A percentile compares a stretch with the other conserved stretches of the same genome.
Evolutionary conservation across 2,329 filamentous ascomycete species (phyloP).

Genomic region (Thyridium curvatum): DNA sequence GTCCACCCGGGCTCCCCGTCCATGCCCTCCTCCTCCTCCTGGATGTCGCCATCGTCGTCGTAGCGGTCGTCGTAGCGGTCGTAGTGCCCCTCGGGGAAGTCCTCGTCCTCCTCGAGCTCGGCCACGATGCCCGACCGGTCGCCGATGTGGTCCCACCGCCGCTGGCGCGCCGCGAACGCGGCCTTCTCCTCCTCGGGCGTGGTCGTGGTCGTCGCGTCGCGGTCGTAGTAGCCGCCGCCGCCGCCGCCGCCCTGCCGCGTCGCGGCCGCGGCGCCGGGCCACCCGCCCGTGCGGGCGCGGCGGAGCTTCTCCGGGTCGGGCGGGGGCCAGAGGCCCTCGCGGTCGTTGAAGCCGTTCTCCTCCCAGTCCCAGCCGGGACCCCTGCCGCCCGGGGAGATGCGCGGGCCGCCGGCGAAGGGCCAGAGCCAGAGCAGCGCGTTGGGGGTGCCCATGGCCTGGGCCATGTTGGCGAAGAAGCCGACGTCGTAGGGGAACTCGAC

Average conservation of each 20-base stretch:
- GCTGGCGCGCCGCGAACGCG: constrained; percentile 44
- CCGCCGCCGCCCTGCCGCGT: constrained; percentile 9
- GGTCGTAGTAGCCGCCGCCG: constrained; percentile 5
- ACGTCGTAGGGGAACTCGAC: constrained; percentile 82
- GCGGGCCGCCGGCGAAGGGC: constrained; percentile 53
- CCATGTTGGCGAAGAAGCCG: constrained; percentile 67
- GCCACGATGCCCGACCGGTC: constrained; percentile 38
- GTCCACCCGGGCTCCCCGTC: constrained; percentile 59
- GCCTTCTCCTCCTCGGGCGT: constrained; percentile 38
- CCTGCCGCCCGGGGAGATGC: constrained; percentile 26
- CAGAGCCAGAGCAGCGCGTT: constrained; percentile 65
- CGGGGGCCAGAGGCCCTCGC: constrained; percentile 55
- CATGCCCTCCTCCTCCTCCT: constrained; percentile 18
- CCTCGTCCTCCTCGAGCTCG: constrained; percentile 46
- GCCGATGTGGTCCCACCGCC: constrained; percentile 14
- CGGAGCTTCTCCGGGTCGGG: constrained; percentile 55
- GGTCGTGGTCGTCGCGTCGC: constrained; percentile 14
- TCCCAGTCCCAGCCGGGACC: constrained; percentile 56
- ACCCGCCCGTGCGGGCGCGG: constrained; percentile 27
- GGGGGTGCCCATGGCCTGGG: constrained; percentile 65
- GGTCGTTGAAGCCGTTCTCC: constrained; percentile 72
- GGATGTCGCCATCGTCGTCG: constrained; percentile 13
- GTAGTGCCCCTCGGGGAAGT: constrained; percentile 29
- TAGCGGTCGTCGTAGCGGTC: constrained; percentile 45
- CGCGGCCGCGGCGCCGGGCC: constrained; percentile 29